phyloP scores from a whole-genome alignment of 2,329 filamentous ascomycete species.

The Esteya vermicola region DNA sequence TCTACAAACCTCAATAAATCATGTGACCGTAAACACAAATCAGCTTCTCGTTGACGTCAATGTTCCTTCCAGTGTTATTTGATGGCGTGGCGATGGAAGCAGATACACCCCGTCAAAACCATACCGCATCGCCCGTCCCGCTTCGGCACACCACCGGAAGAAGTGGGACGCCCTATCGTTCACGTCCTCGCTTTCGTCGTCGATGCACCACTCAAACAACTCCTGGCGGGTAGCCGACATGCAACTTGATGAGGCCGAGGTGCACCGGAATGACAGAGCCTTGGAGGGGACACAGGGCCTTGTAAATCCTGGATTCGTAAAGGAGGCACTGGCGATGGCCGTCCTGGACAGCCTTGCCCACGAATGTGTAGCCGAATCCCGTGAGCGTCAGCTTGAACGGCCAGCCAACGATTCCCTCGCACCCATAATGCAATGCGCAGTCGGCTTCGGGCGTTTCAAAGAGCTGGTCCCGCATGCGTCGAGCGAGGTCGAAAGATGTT shows the following conservation, averaged over 20 bases:
- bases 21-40: too few species aligned
- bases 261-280: slow-evolving; percentile 5
- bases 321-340: neutral
- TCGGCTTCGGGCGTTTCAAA: slow-evolving; percentile 4
- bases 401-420: slow-evolving; percentile 5
- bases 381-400: slow-evolving; percentile 7
- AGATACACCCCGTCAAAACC: slow-evolving; percentile 5
- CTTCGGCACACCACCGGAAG: slow-evolving; percentile 4
- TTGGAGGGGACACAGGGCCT: slow-evolving; percentile 1
- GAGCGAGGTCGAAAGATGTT: slow-evolving; percentile 3
- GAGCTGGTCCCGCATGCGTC: slow-evolving; percentile 3
- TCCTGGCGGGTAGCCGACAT: slow-evolving; percentile 4
- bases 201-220: slow-evolving; percentile 2
- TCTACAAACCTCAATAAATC: too few species aligned
- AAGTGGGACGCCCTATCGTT: slow-evolving; percentile 4
- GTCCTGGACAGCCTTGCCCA: slow-evolving; percentile 5
- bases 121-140: slow-evolving; percentile 4
- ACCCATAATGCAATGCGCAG: slow-evolving; percentile 1
- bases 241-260: slow-evolving; percentile 6
- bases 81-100: neutral
- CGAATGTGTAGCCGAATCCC: slow-evolving; percentile 7
- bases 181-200: slow-evolving; percentile 5
- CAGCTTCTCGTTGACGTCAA: too few species aligned
- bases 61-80: too few species aligned
- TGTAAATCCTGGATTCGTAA: slow-evolving; percentile 6